Percentiles rank a stretch among this genome's conserved stretches.
Conservation (phyloP, 129 eudicot species). For the Centaurea solstitialis region DNA sequence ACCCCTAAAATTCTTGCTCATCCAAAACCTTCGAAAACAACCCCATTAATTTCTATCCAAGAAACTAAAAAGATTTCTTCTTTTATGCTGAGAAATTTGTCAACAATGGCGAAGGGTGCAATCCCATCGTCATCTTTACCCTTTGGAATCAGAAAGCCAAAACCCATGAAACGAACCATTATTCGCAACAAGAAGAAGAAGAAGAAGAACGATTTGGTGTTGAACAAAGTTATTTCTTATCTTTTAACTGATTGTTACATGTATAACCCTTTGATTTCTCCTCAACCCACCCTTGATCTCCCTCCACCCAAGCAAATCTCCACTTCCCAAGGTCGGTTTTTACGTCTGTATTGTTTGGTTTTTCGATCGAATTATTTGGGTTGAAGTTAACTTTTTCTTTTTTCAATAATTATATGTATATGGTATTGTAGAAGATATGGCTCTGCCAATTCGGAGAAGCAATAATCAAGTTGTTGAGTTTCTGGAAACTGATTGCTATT, state of each 20-base stretch:
- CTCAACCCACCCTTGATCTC: constrained; percentile 29
- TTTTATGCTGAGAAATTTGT: background rate
- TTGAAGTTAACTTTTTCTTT: background rate
- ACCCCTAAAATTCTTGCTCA: background rate
- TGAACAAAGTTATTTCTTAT: constrained; percentile 22
- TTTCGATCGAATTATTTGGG: background rate
- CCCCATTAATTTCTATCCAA: background rate
- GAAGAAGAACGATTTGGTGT: constrained; percentile 11
- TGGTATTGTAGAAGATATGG: constrained; percentile 32
- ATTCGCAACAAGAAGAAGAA: constrained; percentile 20
- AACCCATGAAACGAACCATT: constrained; percentile 27
- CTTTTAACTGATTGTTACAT: constrained; percentile 30
- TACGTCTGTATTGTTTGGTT: background rate
- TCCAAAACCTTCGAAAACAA: no score
- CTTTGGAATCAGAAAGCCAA: constrained; percentile 15
- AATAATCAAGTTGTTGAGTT: constrained; percentile 22
- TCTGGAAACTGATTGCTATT: constrained; percentile 29
- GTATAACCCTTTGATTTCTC: constrained; percentile 32
- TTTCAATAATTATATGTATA: no score
- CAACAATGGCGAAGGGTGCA: constrained; percentile 23
- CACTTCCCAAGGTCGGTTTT: constrained; percentile 3
- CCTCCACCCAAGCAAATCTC: constrained; percentile 30
- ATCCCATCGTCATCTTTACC: background rate
- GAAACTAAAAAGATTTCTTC: background rate
- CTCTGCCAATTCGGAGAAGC: constrained; percentile 13